Percentiles rank a stretch among this genome's conserved stretches.
These are phyloP conservation scores for Carex sylvatica DNA, from an alignment of 202 grass and related monocot species.

Conservation along the genomic window DNA sequence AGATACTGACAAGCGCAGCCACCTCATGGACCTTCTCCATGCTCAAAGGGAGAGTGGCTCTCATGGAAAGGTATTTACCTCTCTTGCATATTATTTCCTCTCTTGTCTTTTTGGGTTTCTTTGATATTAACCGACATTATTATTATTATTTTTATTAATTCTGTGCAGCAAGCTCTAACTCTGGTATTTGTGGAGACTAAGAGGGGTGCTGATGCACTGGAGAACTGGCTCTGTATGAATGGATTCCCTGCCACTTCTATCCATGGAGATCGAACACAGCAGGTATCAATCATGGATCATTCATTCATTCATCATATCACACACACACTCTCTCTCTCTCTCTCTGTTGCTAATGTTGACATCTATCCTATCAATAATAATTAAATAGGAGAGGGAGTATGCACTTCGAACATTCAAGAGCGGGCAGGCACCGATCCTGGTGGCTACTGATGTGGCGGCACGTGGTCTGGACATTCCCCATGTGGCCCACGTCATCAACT, in stretches of 20 bases:
- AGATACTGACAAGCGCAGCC: conserved; percentile 85
- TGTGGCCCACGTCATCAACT: conserved; percentile 91
- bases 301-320: not conserved
- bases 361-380: not conserved
- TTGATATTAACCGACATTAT: conserved; percentile 14
- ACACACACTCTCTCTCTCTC: too few relatives aligned
- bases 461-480: conserved; percentile 94
- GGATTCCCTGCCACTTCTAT: conserved; percentile 95
- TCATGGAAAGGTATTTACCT: conserved; percentile 83
- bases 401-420: conserved; percentile 84
- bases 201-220: conserved; percentile 90
- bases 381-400: conserved; percentile 67
- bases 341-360: conserved; percentile 11
- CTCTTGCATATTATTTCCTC: not conserved
- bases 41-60: conserved; percentile 73
- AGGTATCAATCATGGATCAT: conserved; percentile 32
- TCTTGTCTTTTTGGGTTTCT: not conserved
- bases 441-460: conserved; percentile 90
- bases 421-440: conserved; percentile 72
- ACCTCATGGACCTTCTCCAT: conserved; percentile 97
- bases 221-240: conserved; percentile 89
- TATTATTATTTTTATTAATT: not conserved
- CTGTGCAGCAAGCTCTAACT: conserved; percentile 73
- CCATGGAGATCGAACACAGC: conserved; percentile 90
- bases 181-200: conserved; percentile 98